Base-by-base conservation (phyloP, 1,139 yeast species). In the Zygosaccharomyces sapae region DNA sequence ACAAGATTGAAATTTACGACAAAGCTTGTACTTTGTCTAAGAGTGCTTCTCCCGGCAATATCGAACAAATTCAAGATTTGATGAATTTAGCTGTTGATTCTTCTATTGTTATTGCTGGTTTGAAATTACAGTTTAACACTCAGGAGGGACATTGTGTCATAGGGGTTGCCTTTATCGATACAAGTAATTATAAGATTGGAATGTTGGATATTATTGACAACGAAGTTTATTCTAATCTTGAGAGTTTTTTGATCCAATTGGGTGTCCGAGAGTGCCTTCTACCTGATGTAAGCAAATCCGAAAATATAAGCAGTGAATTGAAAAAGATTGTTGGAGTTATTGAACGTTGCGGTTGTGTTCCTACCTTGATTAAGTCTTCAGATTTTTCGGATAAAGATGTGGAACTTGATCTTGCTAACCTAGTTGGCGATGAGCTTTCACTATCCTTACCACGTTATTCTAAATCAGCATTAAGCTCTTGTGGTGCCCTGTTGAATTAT, bases 41-140 rank as follows among this genome's bases (percentile, higher is more conserved):
- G 51, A 70, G 76, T 43, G 97, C 95, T 0, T 84, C 96, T 0
- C 97, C 97, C 0, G 98, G 98, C 3, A 90, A 92, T 64, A 71
- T 89, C 44, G 87, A 83, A 48, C 86, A 81, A 43, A 80, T 92
- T 41, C 96, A 87, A 53, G 88, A 83, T 31, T 70, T 87, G 67
- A 73, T 86, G 54, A 67, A 77, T 56, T 72, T 78, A 25, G 77
- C 85, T 1, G 58, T 75, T 27, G 77, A 75, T 38, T 69, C 78
- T 22, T 71, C 80, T 10, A 87, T 96, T 0, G 80, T 88, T 18
- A 80, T 90, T 48, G 86, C 90, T 2, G 83, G 92, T 4, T 68
- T 90, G 43, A 86, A 85, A 58, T 66, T 83, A 40, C 68, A 71
- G 8, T 67, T 70, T 41, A 70, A 70, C 37, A 56, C 73, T 0